Percentiles rank a stretch among this genome's conserved stretches.
These are phyloP conservation scores for Pichiaceae sp. DNA, from an alignment of 1,139 yeast species.

Conservation along the genomic window DNA sequence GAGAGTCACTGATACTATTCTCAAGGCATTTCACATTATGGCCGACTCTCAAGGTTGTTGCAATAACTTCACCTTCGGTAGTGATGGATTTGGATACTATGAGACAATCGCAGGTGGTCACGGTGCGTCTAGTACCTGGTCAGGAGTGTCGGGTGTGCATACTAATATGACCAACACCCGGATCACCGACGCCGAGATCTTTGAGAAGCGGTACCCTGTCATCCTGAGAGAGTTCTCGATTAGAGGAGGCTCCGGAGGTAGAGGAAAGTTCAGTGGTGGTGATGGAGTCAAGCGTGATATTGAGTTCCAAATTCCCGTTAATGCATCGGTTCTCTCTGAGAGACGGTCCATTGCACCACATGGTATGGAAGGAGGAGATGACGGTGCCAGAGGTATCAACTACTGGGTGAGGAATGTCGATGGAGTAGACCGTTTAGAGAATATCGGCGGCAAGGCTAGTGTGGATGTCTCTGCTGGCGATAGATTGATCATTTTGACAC, in stretches of 20 bases:
- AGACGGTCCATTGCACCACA: constrained; percentile 30
- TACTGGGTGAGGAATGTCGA: no score
- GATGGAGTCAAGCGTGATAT: constrained; percentile 30
- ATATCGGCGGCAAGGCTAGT: constrained; percentile 23
- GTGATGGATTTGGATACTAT: constrained; percentile 38
- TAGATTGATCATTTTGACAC: constrained; percentile 34
- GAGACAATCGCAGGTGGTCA: constrained; percentile 43
- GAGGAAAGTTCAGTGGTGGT: constrained; percentile 27
- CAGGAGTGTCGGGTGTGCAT: constrained; percentile 35
- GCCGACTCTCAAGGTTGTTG: constrained; percentile 39
- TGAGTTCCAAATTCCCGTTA: constrained; percentile 26
- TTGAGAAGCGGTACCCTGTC: constrained; percentile 31
- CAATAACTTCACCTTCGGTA: no score
- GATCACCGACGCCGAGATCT: constrained; percentile 31
- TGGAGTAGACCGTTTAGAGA: constrained; percentile 16
- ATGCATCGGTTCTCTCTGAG: constrained; percentile 29
- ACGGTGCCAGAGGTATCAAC: constrained; percentile 32
- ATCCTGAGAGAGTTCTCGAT: constrained; percentile 26
- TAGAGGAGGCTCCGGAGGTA: constrained; percentile 25
- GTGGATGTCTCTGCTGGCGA: constrained; percentile 32
- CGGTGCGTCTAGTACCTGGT: constrained; percentile 33
- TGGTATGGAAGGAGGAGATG: constrained; percentile 30
- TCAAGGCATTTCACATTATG: constrained; percentile 34
- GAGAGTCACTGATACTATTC: constrained; percentile 33
- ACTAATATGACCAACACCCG: constrained; percentile 37